A percentile compares a stretch with the other conserved stretches of the same genome.
These are phyloP conservation scores for Hura crepitans DNA, from an alignment of 441 rosid species.

Conservation along the genomic window DNA sequence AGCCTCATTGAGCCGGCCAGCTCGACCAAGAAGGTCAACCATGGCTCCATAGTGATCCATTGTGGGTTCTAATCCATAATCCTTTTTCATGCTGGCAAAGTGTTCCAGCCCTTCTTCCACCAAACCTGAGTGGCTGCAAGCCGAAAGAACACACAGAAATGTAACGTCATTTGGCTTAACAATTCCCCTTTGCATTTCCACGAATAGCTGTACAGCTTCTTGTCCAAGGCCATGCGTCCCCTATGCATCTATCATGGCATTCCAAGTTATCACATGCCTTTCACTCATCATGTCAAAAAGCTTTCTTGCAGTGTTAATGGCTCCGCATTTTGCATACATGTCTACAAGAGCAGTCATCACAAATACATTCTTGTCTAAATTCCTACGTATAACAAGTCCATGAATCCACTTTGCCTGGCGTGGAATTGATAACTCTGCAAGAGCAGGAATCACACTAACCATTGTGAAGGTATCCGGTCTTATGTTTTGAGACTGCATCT, in stretches of 20 bases:
- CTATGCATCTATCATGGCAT: constrained; percentile 71
- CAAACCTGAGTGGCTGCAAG: constrained; percentile 85
- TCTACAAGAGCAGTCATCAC: constrained; percentile 78
- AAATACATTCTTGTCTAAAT: constrained; percentile 57
- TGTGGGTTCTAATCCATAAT: constrained; percentile 47
- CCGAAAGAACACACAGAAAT: constrained; percentile 66
- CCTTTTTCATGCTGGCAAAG: constrained; percentile 55
- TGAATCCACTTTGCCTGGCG: constrained; percentile 71
- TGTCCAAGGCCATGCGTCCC: constrained; percentile 67
- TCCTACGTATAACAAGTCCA: constrained; percentile 50
- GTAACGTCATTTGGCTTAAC: constrained; percentile 64
- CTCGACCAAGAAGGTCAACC: constrained; percentile 83
- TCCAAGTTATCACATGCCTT: constrained; percentile 79
- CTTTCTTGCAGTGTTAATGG: constrained; percentile 58
- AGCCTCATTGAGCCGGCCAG: constrained; percentile 71
- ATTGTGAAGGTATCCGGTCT: constrained; percentile 70
- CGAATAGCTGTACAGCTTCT: constrained; percentile 58
- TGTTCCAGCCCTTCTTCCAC: constrained; percentile 60
- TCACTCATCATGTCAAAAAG: constrained; percentile 59
- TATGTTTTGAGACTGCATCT: constrained; percentile 56
- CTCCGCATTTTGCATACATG: constrained; percentile 82
- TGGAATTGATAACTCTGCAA: constrained; percentile 53
- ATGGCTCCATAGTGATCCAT: constrained; percentile 81
- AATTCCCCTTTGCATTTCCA: constrained; percentile 54
- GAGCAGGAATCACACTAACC: constrained; percentile 80